Evolutionary conservation across 2,329 filamentous ascomycete species (phyloP).

Genomic region (Pleurostoma richardsiae): DNA sequence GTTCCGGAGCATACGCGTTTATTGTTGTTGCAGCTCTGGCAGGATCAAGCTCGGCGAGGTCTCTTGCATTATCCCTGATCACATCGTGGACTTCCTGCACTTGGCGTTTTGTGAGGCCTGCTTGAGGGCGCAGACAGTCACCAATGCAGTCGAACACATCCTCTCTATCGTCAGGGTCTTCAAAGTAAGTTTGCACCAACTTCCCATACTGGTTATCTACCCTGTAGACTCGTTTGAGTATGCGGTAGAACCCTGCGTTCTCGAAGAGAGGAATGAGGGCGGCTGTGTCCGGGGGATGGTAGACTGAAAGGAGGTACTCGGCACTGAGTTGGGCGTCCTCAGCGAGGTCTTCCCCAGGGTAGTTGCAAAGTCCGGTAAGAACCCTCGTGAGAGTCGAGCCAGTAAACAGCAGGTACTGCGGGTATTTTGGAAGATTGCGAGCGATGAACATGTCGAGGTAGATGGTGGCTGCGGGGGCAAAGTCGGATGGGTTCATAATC

Average conservation of each 20-base stretch:
- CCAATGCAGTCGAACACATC: slow-evolving; percentile 75
- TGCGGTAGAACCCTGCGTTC: slow-evolving; percentile 79
- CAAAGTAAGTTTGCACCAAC: slow-evolving; percentile 76
- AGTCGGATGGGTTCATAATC: slow-evolving; percentile 76
- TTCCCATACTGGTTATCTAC: slow-evolving; percentile 73
- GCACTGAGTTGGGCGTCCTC: slow-evolving; percentile 97
- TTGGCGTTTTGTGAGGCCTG: slow-evolving; percentile 64
- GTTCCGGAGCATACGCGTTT: slow-evolving; percentile 52
- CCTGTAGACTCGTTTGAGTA: slow-evolving; percentile 84
- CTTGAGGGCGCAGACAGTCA: slow-evolving; percentile 64
- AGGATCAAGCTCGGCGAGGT: slow-evolving; percentile 65
- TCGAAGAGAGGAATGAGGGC: slow-evolving; percentile 73
- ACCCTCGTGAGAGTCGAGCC: slow-evolving; percentile 81
- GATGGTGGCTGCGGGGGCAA: slow-evolving; percentile 76
- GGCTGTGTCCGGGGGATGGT: slow-evolving; percentile 79
- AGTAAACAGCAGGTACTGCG: slow-evolving; percentile 87
- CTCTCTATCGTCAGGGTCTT: slow-evolving; percentile 72
- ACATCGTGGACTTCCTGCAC: slow-evolving; percentile 64
- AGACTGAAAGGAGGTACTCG: slow-evolving; percentile 90
- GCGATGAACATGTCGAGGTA: slow-evolving; percentile 99
- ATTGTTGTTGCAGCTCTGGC: slow-evolving; percentile 61
- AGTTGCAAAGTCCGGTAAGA: slow-evolving; percentile 76
- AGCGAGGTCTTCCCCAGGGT: slow-evolving; percentile 71
- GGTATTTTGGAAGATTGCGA: slow-evolving; percentile 91
- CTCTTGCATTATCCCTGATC: slow-evolving; percentile 58